Conservation (phyloP, 2,329 filamentous ascomycete species). For the Fusarium stilboides region DNA sequence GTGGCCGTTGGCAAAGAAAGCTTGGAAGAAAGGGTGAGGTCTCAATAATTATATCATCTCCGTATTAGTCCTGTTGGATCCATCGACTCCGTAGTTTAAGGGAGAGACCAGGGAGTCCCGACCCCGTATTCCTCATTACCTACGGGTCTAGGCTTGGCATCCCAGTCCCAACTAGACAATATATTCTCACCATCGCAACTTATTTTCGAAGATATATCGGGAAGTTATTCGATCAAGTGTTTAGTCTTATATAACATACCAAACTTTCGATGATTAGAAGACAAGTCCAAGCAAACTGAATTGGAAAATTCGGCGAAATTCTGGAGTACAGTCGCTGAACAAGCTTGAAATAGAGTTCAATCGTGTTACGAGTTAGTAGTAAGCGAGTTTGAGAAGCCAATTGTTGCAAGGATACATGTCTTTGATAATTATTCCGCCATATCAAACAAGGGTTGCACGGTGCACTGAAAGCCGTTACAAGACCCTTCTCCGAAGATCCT, state of each 20-base stretch:
- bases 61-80: not conserved
- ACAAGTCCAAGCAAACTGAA: not conserved
- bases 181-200: no score
- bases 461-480: constrained; percentile 1
- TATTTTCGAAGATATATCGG: no score
- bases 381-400: constrained; percentile 38
- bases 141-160: constrained; percentile 15
- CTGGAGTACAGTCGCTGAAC: not conserved
- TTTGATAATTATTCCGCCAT: constrained; percentile 9
- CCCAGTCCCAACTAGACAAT: no score
- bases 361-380: constrained; percentile 18
- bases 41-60: constrained; percentile 5
- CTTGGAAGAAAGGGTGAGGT: not conserved
- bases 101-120: constrained; percentile 18
- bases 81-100: constrained; percentile 18
- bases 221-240: not conserved
- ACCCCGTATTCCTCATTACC: constrained; percentile 9
- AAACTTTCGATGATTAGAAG: not conserved
- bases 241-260: not conserved
- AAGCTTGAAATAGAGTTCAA: constrained; percentile 34
- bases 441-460: constrained; percentile 14
- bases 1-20: not conserved
- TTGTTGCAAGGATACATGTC: constrained; percentile 9
- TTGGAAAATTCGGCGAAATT: not conserved
- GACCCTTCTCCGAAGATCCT: constrained; percentile 15